Conservation (phyloP, 78 protist species). For the slime mould (Dictyostelium discoideum) region dicty_2.7 NC_007089.4:64001-64500, state of each 20-base stretch:
- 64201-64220: background rate
- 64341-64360: too few species aligned
- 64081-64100: background rate
- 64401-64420: too few species aligned
- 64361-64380: too few species aligned
- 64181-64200: background rate
- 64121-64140: background rate
- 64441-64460: too few species aligned
- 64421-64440: too few species aligned
- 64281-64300: too few species aligned
- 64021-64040: background rate
- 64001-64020: background rate
- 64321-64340: too few species aligned
- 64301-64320: too few species aligned
- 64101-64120: background rate
- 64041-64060: background rate
- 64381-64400: too few species aligned
- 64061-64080: conserved; percentile 5
- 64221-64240: background rate
- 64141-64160: background rate
- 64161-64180: background rate
- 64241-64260: background rate
- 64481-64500: too few species aligned
- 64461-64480: too few species aligned
- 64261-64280: too few species aligned